A percentile compares a stretch with the other conserved stretches of the same genome.
phyloP scores from a whole-genome alignment of 1,284 basidiomycete species.

The Ustanciosporium gigantosporum region DNA sequence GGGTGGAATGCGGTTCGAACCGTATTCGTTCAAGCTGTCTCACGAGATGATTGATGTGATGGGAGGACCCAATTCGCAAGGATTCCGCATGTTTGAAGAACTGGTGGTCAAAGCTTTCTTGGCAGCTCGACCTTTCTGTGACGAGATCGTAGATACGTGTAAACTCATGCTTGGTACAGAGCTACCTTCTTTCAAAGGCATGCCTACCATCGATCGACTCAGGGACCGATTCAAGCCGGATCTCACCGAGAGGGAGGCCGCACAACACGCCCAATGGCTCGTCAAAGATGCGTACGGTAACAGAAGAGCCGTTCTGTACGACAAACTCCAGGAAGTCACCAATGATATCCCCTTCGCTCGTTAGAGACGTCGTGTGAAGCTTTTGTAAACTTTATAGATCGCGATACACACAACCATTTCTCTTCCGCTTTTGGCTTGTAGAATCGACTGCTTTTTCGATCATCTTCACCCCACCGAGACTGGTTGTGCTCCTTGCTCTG shows the following conservation, averaged over 20 bases:
- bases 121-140: slow-evolving; percentile 84
- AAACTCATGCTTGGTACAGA: slow-evolving; percentile 93
- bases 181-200: slow-evolving; percentile 94
- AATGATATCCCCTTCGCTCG: slow-evolving; percentile 51
- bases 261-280: slow-evolving; percentile 81
- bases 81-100: slow-evolving; percentile 90
- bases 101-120: slow-evolving; percentile 95
- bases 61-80: slow-evolving; percentile 90
- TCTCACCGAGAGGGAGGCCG: slow-evolving; percentile 84
- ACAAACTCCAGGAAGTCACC: slow-evolving; percentile 66
- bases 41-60: slow-evolving; percentile 97
- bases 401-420: too few relatives aligned
- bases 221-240: slow-evolving; percentile 83
- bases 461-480: too few relatives aligned
- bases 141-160: slow-evolving; percentile 84
- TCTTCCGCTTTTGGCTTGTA: background rate
- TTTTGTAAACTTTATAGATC: background rate
- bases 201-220: slow-evolving; percentile 76
- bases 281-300: slow-evolving; percentile 95
- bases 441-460: slow-evolving; percentile 3
- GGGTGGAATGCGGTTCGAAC: slow-evolving; percentile 59
- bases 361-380: too few relatives aligned
- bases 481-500: too few relatives aligned
- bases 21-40: slow-evolving; percentile 89
- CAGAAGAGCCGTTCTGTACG: slow-evolving; percentile 84